Evolutionary conservation across 2,329 filamentous ascomycete species (phyloP).

Genomic region (Cercospora sp.): DNA sequence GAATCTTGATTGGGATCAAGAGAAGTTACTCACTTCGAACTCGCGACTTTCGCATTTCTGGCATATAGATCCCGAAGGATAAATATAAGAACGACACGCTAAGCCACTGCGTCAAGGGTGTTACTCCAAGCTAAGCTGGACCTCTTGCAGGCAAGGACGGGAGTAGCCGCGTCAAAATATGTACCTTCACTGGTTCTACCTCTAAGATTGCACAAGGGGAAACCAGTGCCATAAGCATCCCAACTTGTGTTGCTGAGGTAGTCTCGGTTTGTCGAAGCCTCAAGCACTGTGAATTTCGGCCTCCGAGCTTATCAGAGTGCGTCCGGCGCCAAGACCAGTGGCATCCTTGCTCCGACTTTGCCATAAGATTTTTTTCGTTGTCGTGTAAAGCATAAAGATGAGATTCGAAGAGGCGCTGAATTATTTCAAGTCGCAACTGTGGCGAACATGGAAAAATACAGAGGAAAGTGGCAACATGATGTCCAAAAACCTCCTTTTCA

Average conservation of each 20-base stretch:
- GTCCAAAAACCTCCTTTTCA: neutral
- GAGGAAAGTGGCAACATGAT: neutral
- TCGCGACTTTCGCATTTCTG: slow-evolving; percentile 36
- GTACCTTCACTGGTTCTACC: neutral
- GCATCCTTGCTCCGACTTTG: neutral
- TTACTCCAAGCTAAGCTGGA: slow-evolving; percentile 15
- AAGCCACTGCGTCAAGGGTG: slow-evolving; percentile 35
- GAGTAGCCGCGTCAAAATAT: slow-evolving; percentile 8
- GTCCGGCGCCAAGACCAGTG: neutral
- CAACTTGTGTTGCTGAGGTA: no score
- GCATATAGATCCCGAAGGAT: slow-evolving; percentile 23
- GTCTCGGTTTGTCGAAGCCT: neutral
- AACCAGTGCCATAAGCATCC: no score
- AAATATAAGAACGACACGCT: slow-evolving; percentile 37
- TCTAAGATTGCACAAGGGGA: no score
- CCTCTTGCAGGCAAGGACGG: slow-evolving; percentile 13
- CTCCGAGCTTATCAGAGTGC: neutral
- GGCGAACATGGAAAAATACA: neutral
- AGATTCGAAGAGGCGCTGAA: neutral
- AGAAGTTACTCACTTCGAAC: slow-evolving; percentile 29
- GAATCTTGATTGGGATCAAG: neutral
- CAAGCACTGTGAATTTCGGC: neutral
- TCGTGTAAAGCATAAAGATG: neutral
- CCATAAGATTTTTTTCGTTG: neutral
- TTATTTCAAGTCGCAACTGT: neutral